Evolutionary conservation across 2,329 filamentous ascomycete genomes (phyloP), one percentile per base, ranked within the genome.

Genomic region (Colletotrichum liaoningense): DNA sequence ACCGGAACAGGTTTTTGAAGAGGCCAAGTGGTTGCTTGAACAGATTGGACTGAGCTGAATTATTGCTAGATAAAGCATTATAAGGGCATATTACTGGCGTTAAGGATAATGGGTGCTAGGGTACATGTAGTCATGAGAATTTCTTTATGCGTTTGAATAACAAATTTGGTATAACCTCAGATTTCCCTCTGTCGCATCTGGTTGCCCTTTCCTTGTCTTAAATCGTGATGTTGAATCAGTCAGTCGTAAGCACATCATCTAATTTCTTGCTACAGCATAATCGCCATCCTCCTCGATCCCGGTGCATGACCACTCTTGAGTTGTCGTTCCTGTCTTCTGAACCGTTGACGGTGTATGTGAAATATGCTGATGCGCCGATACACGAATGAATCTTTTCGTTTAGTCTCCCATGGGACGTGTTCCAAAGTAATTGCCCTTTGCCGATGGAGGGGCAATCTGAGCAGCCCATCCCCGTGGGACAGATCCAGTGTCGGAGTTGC

Each of bases 21-120:
- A 79, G 56, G 75, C 76, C 9, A 74, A 65, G 59, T 77, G 75
- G 77, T 58, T 77, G 62, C 60, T 75, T 72, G 66, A 28, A 6
- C 74, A 74, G 49, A 52, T 55, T 8, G 63, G 60, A n/a, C 8
- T 72, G 2, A 42, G 49, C 4, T 68, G 26, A 63, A 26, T 11
- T 28, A 5, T 22, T 26, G 12, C 33, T 62, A 49, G 60, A 24
- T 33, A 55, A 19, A 42, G 30, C 35, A 57, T 26, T 14, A 26
- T 12, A 35, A 14, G n/a, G 35, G 57, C 24, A 33, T 14, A 52
- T 12, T 19, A 69, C 16, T 16, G 66, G 66, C 70, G 59, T 72
- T 63, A 8, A 33, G 65, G 52, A 54, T 55, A 56, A 8, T 8
- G 12, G 33, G 24, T 42, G 52, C 4, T 63, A 63, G 4, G 26